Conservation (phyloP, 2,329 filamentous ascomycete species). For the Lecanoromycetidae sp. region DNA sequence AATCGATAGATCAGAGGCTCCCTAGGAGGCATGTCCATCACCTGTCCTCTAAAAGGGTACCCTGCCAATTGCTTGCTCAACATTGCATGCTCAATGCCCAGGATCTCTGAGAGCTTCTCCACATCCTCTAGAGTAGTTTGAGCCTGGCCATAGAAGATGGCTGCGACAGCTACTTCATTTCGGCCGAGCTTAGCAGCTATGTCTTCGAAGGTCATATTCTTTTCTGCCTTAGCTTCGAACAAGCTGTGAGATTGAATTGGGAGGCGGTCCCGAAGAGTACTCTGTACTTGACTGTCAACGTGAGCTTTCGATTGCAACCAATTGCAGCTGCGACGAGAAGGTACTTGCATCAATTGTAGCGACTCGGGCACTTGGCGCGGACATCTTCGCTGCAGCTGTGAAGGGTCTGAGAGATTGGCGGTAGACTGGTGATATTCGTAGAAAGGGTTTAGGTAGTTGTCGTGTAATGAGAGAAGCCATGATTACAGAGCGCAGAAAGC, state of each 20-base stretch:
- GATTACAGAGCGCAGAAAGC: too few relatives aligned
- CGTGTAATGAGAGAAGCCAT: conserved; percentile 10
- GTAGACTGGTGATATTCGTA: background rate
- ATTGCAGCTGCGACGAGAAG: conserved; percentile 18
- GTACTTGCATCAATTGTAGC: conserved; percentile 32
- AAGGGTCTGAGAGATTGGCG: background rate
- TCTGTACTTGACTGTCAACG: conserved; percentile 31
- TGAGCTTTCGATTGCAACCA: background rate
- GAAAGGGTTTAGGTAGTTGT: conserved; percentile 4
- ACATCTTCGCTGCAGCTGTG: conserved; percentile 25
- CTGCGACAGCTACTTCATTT: conserved; percentile 72
- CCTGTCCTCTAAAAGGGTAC: conserved; percentile 69
- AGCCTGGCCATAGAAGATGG: conserved; percentile 82
- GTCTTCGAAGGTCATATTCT: conserved; percentile 64
- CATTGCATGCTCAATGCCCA: conserved; percentile 45
- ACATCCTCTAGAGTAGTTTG: conserved; percentile 60
- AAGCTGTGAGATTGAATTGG: conserved; percentile 60
- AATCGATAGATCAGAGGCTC: conserved; percentile 82
- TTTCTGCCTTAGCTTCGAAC: conserved; percentile 66
- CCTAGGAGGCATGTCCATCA: conserved; percentile 69
- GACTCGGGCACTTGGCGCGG: conserved; percentile 21
- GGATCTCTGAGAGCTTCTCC: conserved; percentile 51
- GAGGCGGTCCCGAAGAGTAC: conserved; percentile 55
- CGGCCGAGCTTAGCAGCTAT: conserved; percentile 64
- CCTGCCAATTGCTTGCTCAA: conserved; percentile 54